A percentile compares a stretch with the other conserved stretches of the same genome.
Evolutionary conservation across 208 protist genomes (phyloP).

Genomic region (Leishmania gerbilli): DNA sequence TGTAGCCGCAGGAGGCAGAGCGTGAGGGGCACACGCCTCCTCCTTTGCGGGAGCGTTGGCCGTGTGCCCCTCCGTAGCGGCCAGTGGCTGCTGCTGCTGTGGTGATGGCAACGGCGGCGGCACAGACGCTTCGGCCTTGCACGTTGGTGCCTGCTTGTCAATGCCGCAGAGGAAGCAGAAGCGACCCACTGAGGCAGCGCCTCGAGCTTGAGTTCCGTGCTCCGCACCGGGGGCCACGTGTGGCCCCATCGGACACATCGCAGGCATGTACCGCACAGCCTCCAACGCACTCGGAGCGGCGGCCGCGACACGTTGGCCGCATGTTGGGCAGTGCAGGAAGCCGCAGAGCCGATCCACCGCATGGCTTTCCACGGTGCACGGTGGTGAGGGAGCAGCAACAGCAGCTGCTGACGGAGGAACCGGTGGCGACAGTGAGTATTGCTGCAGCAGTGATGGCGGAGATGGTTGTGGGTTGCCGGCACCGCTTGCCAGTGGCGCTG

Average conservation of each 20-base stretch:
- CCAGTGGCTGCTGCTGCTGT: neutral
- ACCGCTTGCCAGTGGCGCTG: neutral
- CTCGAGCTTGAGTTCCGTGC: neutral
- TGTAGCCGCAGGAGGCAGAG: neutral
- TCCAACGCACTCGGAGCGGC: neutral
- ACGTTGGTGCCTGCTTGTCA: neutral
- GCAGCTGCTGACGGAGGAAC: neutral
- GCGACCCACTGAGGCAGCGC: neutral
- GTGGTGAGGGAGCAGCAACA: neutral
- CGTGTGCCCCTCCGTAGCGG: neutral
- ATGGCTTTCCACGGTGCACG: conserved; percentile 14
- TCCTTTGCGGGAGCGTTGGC: neutral
- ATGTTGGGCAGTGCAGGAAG: conserved; percentile 27
- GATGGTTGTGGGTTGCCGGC: neutral
- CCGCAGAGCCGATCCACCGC: conserved; percentile 13
- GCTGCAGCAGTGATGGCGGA: neutral
- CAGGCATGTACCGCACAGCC: neutral
- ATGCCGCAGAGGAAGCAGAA: conserved; percentile 34
- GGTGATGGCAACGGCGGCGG: neutral
- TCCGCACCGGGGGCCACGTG: neutral
- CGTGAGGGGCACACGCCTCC: neutral
- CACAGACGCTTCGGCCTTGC: neutral
- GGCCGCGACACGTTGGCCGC: conserved; percentile 13
- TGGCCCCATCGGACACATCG: conserved; percentile 11
- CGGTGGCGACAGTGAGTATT: neutral